Percentiles rank a stretch among this genome's conserved stretches.
Evolutionary conservation across 805 yeast species (phyloP).

Genomic region (Candida succiphila): DNA sequence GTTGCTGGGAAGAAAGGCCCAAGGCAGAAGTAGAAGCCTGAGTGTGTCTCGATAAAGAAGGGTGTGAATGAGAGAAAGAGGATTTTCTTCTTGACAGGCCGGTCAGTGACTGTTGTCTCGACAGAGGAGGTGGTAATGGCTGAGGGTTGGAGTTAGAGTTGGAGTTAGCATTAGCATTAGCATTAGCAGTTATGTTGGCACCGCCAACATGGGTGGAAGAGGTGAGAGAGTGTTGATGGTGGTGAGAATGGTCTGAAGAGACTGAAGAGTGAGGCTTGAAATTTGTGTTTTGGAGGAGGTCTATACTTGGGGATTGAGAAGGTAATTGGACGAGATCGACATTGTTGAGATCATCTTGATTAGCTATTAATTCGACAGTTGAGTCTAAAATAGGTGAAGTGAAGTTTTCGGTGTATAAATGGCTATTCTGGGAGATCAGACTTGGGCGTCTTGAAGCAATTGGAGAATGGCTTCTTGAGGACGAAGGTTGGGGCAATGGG

Average conservation of each 20-base stretch:
- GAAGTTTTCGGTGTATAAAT: slow-evolving; percentile 46
- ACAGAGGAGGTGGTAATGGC: neutral
- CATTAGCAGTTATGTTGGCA: too few species aligned
- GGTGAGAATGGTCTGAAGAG: slow-evolving; percentile 1
- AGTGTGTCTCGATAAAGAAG: too few species aligned
- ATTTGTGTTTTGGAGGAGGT: neutral
- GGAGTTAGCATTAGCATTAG: neutral
- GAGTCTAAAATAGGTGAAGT: slow-evolving; percentile 83
- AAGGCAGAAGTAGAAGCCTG: too few species aligned
- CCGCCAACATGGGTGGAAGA: too few species aligned
- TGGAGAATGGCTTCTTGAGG: neutral
- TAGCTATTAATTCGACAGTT: slow-evolving; percentile 53
- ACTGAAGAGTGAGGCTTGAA: too few species aligned
- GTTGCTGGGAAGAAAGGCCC: too few species aligned
- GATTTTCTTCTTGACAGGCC: slow-evolving; percentile 3
- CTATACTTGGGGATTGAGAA: neutral
- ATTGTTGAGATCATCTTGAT: slow-evolving; percentile 47
- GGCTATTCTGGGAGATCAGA: neutral
- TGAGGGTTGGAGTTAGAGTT: neutral
- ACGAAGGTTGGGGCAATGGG: neutral
- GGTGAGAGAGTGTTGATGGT: slow-evolving; percentile 1
- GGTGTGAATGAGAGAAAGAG: neutral
- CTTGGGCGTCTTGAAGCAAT: neutral
- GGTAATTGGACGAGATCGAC: slow-evolving; percentile 53
- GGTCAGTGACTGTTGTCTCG: slow-evolving; percentile 1